Conservation (phyloP, 192 early-diverging fungal genomes). For the Martensiomyces pterosporus region DNA sequence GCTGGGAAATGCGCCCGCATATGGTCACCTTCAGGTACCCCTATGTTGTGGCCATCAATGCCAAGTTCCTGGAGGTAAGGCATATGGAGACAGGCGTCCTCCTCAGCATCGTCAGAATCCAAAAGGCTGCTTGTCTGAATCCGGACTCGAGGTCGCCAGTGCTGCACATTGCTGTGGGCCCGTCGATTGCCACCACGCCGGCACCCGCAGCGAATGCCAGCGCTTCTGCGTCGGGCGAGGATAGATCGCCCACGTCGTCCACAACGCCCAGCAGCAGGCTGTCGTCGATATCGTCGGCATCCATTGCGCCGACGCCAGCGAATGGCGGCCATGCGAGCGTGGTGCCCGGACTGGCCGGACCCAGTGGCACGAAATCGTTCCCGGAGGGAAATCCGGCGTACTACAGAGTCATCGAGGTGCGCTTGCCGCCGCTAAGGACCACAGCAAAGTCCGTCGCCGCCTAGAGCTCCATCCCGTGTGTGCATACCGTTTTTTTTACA, state of each 20-base stretch:
- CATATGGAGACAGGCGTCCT: slow-evolving; percentile 73
- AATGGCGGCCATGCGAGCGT: slow-evolving; percentile 5
- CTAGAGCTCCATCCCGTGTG: no score
- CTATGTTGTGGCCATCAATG: slow-evolving; percentile 86
- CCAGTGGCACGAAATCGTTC: slow-evolving; percentile 24
- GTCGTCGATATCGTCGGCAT: neutral
- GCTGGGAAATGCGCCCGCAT: slow-evolving; percentile 82
- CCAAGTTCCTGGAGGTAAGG: slow-evolving; percentile 84
- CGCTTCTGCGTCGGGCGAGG: no score
- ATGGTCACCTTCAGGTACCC: slow-evolving; percentile 71
- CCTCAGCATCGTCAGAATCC: slow-evolving; percentile 35
- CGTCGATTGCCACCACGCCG: no score
- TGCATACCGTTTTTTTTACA: no score
- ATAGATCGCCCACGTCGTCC: no score
- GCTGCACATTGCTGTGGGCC: slow-evolving; percentile 35
- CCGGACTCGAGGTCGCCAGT: slow-evolving; percentile 33
- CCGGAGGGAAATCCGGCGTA: slow-evolving; percentile 28
- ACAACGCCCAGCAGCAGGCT: neutral
- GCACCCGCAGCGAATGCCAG: neutral
- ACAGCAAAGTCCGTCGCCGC: slow-evolving; percentile 10
- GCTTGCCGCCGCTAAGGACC: slow-evolving; percentile 31
- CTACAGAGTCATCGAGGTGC: slow-evolving; percentile 40
- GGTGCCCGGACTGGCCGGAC: slow-evolving; percentile 34
- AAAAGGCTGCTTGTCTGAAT: slow-evolving; percentile 33
- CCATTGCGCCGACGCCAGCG: neutral